Evolutionary conservation across 306 rosid genomes (phyloP).

Genomic region (Vigna unguiculata): DNA sequence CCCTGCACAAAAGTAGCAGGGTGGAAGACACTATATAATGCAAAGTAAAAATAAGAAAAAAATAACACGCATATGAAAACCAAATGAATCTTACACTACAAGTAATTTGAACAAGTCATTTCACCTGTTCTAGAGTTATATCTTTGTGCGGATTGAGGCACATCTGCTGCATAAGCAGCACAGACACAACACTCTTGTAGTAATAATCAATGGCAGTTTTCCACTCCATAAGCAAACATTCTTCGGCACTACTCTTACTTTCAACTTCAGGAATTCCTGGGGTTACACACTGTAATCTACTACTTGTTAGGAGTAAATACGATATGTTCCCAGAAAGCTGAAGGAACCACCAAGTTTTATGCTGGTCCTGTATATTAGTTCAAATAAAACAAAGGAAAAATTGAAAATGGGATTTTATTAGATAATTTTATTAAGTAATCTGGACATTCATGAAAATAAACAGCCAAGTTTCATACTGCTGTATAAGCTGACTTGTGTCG

Average conservation of each 20-base stretch:
- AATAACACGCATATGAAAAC: not conserved
- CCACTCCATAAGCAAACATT: constrained; percentile 61
- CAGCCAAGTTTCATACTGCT: constrained; percentile 55
- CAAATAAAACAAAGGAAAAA: not conserved
- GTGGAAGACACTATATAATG: not conserved
- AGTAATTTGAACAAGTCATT: constrained; percentile 6
- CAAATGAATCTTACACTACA: constrained; percentile 1
- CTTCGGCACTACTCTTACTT: constrained; percentile 33
- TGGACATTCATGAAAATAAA: constrained; percentile 21
- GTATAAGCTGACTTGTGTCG: constrained; percentile 61
- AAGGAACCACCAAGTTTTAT: constrained; percentile 91
- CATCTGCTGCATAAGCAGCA: constrained; percentile 68
- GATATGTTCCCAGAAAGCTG: constrained; percentile 60
- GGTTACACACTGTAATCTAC: constrained; percentile 50
- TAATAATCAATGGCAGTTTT: constrained; percentile 65
- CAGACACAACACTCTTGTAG: constrained; percentile 76
- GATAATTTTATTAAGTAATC: constrained; percentile 19
- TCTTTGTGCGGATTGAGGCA: constrained; percentile 75
- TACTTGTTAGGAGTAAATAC: constrained; percentile 56
- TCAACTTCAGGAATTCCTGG: constrained; percentile 43
- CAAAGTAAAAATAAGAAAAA: not conserved
- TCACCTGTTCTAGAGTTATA: constrained; percentile 76
- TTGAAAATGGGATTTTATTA: not conserved
- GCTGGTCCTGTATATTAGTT: constrained; percentile 57
- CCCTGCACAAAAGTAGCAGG: constrained; percentile 10